phyloP scores from a whole-genome alignment of 805 yeast genomes.

The Candida germanica region DNA sequence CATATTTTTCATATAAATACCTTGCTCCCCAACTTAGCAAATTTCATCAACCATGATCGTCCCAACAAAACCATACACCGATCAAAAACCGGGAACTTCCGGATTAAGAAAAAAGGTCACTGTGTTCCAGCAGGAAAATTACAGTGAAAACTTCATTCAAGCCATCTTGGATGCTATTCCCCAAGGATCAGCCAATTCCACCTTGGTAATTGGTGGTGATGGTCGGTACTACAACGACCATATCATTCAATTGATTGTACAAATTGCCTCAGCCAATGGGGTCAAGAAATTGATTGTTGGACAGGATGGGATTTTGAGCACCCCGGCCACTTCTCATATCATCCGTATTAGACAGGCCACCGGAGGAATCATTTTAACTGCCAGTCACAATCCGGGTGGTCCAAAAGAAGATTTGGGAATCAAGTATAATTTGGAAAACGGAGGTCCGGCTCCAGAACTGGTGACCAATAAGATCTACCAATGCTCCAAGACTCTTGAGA shows the following conservation, averaged over 20 bases:
- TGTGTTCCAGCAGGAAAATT: slow-evolving; percentile 74
- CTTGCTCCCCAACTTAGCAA: too few relatives aligned
- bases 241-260: slow-evolving; percentile 76
- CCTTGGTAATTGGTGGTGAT: slow-evolving; percentile 93
- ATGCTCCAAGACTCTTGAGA: slow-evolving; percentile 52
- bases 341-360: slow-evolving; percentile 75
- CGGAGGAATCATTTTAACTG: slow-evolving; percentile 95
- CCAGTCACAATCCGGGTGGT: slow-evolving; percentile 98
- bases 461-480: slow-evolving; percentile 87
- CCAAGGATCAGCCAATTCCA: slow-evolving; percentile 73
- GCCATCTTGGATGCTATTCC: slow-evolving; percentile 84
- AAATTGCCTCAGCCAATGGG: slow-evolving; percentile 89
- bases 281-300: slow-evolving; percentile 84
- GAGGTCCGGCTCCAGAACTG: slow-evolving; percentile 97
- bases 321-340: slow-evolving; percentile 95
- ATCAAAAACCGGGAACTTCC: slow-evolving; percentile 98
- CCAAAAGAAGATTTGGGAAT: slow-evolving; percentile 90
- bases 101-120: slow-evolving; percentile 90
- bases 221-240: slow-evolving; percentile 87
- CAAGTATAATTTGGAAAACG: slow-evolving; percentile 90
- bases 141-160: slow-evolving; percentile 93
- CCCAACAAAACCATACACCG: slow-evolving; percentile 69
- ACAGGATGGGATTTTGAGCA: slow-evolving; percentile 81
- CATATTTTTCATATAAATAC: too few relatives aligned
- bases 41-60: slow-evolving; percentile 2